Conservation (phyloP, 306 rosid species). For the Quercus engelmannii region DNA sequence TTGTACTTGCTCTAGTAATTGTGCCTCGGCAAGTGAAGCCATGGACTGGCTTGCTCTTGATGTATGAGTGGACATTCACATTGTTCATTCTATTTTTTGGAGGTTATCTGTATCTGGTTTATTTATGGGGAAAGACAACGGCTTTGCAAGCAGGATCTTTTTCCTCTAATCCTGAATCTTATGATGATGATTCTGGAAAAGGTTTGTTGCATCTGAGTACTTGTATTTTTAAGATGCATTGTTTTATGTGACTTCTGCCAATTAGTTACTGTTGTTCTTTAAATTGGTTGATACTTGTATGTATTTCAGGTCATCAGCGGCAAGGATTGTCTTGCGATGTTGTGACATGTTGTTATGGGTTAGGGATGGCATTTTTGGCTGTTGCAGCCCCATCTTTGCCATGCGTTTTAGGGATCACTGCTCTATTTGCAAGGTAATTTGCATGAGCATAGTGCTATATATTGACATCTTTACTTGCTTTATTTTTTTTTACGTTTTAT, state of each 20-base stretch:
- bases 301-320: conserved; percentile 76
- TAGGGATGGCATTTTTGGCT: conserved; percentile 88
- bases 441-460: not conserved
- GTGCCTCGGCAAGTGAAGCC: conserved; percentile 96
- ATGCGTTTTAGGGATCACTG: conserved; percentile 80
- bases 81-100: conserved; percentile 73
- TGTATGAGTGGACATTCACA: conserved; percentile 95
- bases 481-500: not conserved
- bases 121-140: conserved; percentile 68
- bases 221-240: not conserved
- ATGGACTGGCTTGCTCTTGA: conserved; percentile 96
- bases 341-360: conserved; percentile 63
- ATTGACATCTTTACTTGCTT: not conserved
- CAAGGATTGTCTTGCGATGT: conserved; percentile 53
- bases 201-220: conserved; percentile 37
- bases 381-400: conserved; percentile 86
- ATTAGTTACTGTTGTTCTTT: not conserved
- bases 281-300: not conserved
- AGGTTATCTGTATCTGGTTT: conserved; percentile 68
- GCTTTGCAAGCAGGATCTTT: conserved; percentile 47
- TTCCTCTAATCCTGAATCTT: conserved; percentile 52
- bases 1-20: conserved; percentile 56
- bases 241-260: not conserved
- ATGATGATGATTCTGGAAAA: conserved; percentile 73
- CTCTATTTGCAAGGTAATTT: conserved; percentile 76